These are phyloP conservation scores for Lippia alba DNA, from an alignment of 305 asterid genomes.

Conservation along the genomic window DNA sequence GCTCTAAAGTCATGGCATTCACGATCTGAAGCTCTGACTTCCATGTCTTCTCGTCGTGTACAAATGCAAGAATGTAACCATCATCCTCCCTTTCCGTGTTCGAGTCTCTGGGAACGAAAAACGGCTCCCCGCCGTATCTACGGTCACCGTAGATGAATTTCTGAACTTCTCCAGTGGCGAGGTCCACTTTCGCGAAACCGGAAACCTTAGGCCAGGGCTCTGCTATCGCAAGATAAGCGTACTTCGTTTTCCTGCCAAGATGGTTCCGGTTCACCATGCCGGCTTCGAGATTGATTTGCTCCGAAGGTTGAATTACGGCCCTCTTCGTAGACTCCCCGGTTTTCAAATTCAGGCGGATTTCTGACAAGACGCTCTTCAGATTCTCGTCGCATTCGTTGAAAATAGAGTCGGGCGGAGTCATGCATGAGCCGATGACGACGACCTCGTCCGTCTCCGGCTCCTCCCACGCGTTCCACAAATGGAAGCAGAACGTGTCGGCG, in stretches of 20 bases:
- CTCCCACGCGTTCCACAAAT: slow-evolving; percentile 80
- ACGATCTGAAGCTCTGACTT: slow-evolving; percentile 65
- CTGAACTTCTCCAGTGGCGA: slow-evolving; percentile 48
- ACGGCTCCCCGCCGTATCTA: slow-evolving; percentile 77
- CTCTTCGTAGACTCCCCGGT: slow-evolving; percentile 58
- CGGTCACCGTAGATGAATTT: slow-evolving; percentile 59
- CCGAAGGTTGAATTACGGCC: slow-evolving; percentile 38
- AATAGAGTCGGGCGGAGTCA: slow-evolving; percentile 79
- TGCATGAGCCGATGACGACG: slow-evolving; percentile 78
- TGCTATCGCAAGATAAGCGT: slow-evolving; percentile 64
- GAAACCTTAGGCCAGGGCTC: slow-evolving; percentile 90
- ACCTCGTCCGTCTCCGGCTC: slow-evolving; percentile 64
- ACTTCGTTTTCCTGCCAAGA: slow-evolving; percentile 65
- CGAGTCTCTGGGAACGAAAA: slow-evolving; percentile 50
- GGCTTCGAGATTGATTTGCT: slow-evolving; percentile 69
- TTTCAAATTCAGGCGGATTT: slow-evolving; percentile 60
- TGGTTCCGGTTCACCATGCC: slow-evolving; percentile 75
- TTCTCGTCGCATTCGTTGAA: slow-evolving; percentile 65
- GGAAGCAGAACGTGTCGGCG: slow-evolving; percentile 62
- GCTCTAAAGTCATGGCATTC: slow-evolving; percentile 49
- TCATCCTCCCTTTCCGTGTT: slow-evolving; percentile 57
- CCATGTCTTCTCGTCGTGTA: slow-evolving; percentile 64
- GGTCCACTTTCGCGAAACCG: slow-evolving; percentile 75
- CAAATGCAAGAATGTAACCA: slow-evolving; percentile 62
- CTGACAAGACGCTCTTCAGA: slow-evolving; percentile 52